Base-by-base conservation (phyloP, 1,139 yeast species). In the Pichia inconspicua region DNA sequence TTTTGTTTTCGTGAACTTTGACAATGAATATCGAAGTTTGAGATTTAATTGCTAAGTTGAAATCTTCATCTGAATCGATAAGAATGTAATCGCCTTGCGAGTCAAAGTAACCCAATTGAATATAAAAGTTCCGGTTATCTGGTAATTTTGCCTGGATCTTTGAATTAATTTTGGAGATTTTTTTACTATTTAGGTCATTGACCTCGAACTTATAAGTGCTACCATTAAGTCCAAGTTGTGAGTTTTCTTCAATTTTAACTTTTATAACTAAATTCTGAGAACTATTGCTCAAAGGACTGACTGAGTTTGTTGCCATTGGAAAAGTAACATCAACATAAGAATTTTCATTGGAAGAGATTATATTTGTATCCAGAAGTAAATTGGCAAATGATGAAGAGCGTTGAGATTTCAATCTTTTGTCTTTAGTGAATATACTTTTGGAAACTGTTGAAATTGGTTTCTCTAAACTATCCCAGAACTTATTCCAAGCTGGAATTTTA, bases 401-500 rank as follows among this genome's bases (percentile, higher is more conserved):
- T 30, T 48, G 31, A 2, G 19, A n/a, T 4, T 32, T 10, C 5
- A 35, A 5, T 5, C 27, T 34, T 31, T 31, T 46, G 5, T 38
- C 45, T 9, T 38, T 27, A 9, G 44, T 34, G 9, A 46, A 28
- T n/a, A 17, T 10, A 15, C 12, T 34, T 15, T 42, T 38, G 4
- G 49, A 45, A 17, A 37, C 39, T 37, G 36, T 44, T 8, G 44
- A 19, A 25, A 58, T 49, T 2, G 64, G 64, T 38, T 53, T 61
- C 38, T 67, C 71, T 50, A 68, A 55, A 4, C 68, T 59, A 14
- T 63, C 67, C 72, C 72, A 69, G 46, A 69, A 67, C 37, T 54
- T 58, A 47, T 67, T 69, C 73, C 73, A 69, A 4, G 67, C 63
- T 0, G 70, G 69, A 2, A 65, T 66, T 36, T 60, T 63, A 10